Evolutionary conservation across 257 asterid species (phyloP), one percentile per base, ranked within the genome.

Genomic region (Nicotiana tabacum): DNA sequence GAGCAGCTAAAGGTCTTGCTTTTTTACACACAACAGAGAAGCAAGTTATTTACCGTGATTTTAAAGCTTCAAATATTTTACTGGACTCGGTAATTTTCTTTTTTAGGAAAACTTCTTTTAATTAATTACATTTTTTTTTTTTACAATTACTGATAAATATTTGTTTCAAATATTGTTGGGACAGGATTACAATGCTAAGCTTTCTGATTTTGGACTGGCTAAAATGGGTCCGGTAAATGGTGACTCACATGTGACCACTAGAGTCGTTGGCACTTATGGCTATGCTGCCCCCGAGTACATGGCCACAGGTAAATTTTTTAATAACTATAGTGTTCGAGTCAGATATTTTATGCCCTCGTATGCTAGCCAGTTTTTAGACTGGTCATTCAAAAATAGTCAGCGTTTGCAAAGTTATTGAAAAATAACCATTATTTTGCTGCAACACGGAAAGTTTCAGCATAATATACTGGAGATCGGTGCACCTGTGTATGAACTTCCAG

Each of bases 201-300:
- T 95, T 27, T 94, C 99, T 9, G 99, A 95, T 83, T 95, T 95
- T 18, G 99, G 99, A 37, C 91, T 93, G 4, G 99, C 99, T 29
- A 95, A 95, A 80, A 87, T 88, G n/a, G 99, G 99, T 15, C 99
- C 99, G 0, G 84, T n/a, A 0, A 88, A 93, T 68, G 99, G 97
- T 0, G 81, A 95, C 53, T 87, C 98, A 0, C 99, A 95, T 9
- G 93, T 95, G 2, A 90, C 97, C 12, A 95, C 99, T 0, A 87
- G 84, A 77, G 87, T 91, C 13, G 90, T 92, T 2, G 99, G 99
- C 48, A 95, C 98, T 4, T 91, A 91, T 7, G 99, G 99, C 1
- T 95, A 95, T 37, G 97, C 97, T 9, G 98, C 99, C 6, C 99
- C 98, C 0, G 99, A 93, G 35, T 95, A 93, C 72, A 87, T 93